Base-by-base conservation (phyloP, 306 rosid species). In the Spatholobus suberectus region DNA sequence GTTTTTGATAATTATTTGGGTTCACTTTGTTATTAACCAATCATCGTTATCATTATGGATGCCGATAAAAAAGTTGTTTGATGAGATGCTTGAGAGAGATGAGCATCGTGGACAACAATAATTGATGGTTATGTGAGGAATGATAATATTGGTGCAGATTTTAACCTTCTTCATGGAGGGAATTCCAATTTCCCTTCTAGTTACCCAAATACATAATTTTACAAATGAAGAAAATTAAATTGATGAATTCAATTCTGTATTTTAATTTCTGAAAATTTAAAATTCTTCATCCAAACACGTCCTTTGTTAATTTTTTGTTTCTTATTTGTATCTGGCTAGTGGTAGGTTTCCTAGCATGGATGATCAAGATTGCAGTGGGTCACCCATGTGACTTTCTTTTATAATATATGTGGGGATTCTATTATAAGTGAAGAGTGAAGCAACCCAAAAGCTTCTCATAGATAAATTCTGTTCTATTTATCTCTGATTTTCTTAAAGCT, bases 401-500 rank as follows among this genome's bases (percentile, higher is more conserved):
- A 63, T 11, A 75, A 54, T 32, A 41, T 81, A 41, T 51, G 5
- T 43, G 41, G 61, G 55, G 71, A 32, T 58, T 49, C 61, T 81
- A 58, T 67, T 54, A 40, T 44, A 17, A 23, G 80, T 51, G 77
- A 52, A 76, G 51, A 77, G 35, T 43, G 52, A 51, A 73, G 43
- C 70, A 70, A n/a, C 8, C 54, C 13, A 81, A 46, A 73, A 63
- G 47, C 24, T 73, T 52, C 75, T 46, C 54, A 65, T 41, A 13
- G 58, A 81, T 69, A 11, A 70, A 61, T 17, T 51, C 66, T 72
- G n/a, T 78, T 47, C 21, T 47, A 55, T 12, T 76, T 70, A 61
- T 80, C 59, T 70, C 65, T 24, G 20, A 55, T 72, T 73, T 72
- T 86, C 58, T 47, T 43, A 38, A 76, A 21, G 79, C 75, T 59